Base-by-base conservation (phyloP, 805 yeast species). In the Candida koratica region DNA sequence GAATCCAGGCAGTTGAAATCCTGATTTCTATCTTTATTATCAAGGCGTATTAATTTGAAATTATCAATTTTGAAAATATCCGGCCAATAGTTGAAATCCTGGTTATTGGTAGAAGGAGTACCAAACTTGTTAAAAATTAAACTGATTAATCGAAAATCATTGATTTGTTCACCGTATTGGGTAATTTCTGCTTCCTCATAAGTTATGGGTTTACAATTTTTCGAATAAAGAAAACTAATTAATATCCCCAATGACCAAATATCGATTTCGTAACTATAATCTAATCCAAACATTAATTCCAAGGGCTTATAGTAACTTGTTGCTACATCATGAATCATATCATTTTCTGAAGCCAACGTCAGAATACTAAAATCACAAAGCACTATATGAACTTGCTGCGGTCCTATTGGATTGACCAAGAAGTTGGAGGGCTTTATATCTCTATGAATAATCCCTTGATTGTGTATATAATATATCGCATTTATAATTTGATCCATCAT, bases 291-390 rank as follows among this genome's bases (percentile, higher is more conserved):
- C 27, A 84, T 61, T 31, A 82, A 58, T 49, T 85, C 95, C 0
- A 94, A 90, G 0, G 93, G 79, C 41, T 82, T 78, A 57, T 75
- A 86, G 22, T 67, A 66, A 1, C 81, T 79, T 0, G 89, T 80
- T 14, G 81, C 70, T 4, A 86, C 79, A 44, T 76, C 84, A n/a
- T 72, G 65, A 39, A 69, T 64, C 25, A 85, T 79, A 25, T 55
- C 60, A 10, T 41, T 20, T 7, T 39, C 29, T 9, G 23, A 15
- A 3, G 24, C 36, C 4, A 26, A 17, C 1, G 31, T 19, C 35
- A 27, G 37, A 11, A 78, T 71, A 5, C 94, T 93, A 56, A 81
- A 81, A 49, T 86, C 94, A 11, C 77, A 74, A 1, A 81, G 43
- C 4, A 64, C 53, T 4, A 36, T 26, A 1, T 69, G 66, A 10